Conservation (phyloP, 306 rosid species). For the Begonia masoniana region DNA sequence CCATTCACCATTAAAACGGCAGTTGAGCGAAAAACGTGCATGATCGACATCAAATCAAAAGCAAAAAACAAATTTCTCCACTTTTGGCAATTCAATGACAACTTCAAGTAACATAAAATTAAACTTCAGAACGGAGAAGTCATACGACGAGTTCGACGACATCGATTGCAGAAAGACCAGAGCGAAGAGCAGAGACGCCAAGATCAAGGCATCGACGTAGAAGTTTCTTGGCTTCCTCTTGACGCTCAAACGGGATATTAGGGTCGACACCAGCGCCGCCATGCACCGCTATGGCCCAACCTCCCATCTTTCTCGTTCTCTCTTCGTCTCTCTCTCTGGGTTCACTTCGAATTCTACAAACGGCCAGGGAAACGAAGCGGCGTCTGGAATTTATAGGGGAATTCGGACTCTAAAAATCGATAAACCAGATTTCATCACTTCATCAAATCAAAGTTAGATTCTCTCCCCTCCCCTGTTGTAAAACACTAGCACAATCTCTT, state of each 20-base stretch:
- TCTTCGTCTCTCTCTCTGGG: slow-evolving; percentile 15
- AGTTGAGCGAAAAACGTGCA: background rate
- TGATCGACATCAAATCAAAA: background rate
- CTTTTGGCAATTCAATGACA: too few species aligned
- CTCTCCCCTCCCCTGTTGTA: too few species aligned
- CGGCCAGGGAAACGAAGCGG: too few species aligned
- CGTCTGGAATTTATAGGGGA: too few species aligned
- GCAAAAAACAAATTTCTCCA: too few species aligned
- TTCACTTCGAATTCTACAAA: too few species aligned
- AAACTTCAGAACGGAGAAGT: background rate
- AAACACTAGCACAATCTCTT: too few species aligned
- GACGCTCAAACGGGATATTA: slow-evolving; percentile 66
- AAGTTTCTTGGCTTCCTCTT: slow-evolving; percentile 73
- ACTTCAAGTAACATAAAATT: too few species aligned
- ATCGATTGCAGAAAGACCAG: slow-evolving; percentile 59
- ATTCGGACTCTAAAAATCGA: too few species aligned
- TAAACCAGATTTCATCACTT: too few species aligned
- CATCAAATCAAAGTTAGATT: too few species aligned
- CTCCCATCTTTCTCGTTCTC: slow-evolving; percentile 15
- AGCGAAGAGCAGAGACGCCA: slow-evolving; percentile 62
- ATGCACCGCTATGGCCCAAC: slow-evolving; percentile 94
- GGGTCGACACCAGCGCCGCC: slow-evolving; percentile 99
- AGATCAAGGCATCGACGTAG: slow-evolving; percentile 74
- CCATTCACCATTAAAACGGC: too few species aligned
- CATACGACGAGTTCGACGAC: slow-evolving; percentile 92